A percentile compares a stretch with the other conserved stretches of the same genome.
Conservation (phyloP, 768 basidiomycete species). For the Tephrocybe sp. region DNA sequence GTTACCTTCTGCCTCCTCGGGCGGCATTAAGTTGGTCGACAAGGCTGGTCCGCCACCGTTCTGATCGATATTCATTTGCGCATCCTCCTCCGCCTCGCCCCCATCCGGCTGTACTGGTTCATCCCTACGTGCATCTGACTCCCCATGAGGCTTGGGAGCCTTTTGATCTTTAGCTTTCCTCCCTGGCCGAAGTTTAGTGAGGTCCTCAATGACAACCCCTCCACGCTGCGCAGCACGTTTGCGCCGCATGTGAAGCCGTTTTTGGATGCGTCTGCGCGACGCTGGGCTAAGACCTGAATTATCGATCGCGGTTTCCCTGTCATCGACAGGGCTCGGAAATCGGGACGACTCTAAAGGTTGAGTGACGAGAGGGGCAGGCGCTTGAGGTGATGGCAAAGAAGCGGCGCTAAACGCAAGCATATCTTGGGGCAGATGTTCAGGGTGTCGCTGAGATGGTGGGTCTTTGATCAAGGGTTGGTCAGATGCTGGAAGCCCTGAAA, state of each 20-base stretch:
- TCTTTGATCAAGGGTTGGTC: not conserved
- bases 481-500: conserved; percentile 5
- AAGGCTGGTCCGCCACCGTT: not conserved
- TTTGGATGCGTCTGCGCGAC: conserved; percentile 53
- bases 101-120: not conserved
- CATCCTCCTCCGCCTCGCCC: conserved; percentile 1
- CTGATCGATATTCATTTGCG: conserved; percentile 11
- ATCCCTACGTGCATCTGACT: conserved; percentile 12
- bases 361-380: conserved; percentile 1
- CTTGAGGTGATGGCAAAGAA: conserved; percentile 6
- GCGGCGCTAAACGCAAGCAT: not conserved
- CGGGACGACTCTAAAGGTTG: conserved; percentile 4
- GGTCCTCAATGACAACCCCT: conserved; percentile 23
- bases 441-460: not conserved
- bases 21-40: not conserved
- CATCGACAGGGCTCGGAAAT: conserved; percentile 11
- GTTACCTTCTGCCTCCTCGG: conserved; percentile 2
- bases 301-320: conserved; percentile 11
- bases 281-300: conserved; percentile 37
- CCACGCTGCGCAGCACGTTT: conserved; percentile 54
- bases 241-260: conserved; percentile 71
- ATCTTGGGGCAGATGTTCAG: conserved; percentile 4
- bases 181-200: conserved; percentile 35
- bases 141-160: conserved; percentile 15
- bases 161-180: conserved; percentile 23